Evolutionary conservation across 768 basidiomycete species (phyloP), one percentile per base, ranked within the genome.

Genomic region (Boletus rubropictus): DNA sequence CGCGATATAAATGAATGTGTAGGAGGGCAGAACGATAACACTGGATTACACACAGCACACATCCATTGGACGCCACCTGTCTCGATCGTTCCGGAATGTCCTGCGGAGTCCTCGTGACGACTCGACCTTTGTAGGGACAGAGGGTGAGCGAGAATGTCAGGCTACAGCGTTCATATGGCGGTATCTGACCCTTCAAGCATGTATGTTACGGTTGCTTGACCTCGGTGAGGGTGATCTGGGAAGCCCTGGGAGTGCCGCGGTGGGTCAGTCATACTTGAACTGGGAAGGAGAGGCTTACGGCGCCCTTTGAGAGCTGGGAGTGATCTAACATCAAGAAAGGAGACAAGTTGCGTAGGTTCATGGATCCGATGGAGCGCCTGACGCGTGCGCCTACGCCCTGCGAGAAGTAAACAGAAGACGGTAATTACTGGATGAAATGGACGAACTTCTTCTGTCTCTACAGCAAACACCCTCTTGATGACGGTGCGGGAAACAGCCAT

Each of bases 31-130:
- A 27, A 39, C 4, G 29, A 39, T 31, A 17, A 29, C 11, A 33
- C 22, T 35, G 34, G 43, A 43, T 42, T 28, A 65, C 79, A 69
- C 47, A 84, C 86, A 12, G 86, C 86, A 64, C 78, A 82, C 93
- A 95, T 95, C 90, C 93, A 96, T 60, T 97, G 94, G 2, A 96
- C 84, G 40, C 92, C 95, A 4, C 94, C 94, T 8, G 82, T 61
- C 33, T 78, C 66, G 43, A 89, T 86, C 15, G 75, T 79, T 32
- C 88, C 89, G 49, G 81, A 79, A 64, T 93, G 87, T 1, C 89
- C 94, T 2, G 81, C 82, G 20, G 89, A 94, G 62, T 97, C 95
- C 68, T 98, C 95, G 56, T 98, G 95, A 44, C 77, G 73, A 56
- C 84, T 86, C 21, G 80, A 72, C 6, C 84, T 65, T 39, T 81